Base-by-base conservation (phyloP, 805 yeast genomes). In the Saccharomyces paradoxus region DNA sequence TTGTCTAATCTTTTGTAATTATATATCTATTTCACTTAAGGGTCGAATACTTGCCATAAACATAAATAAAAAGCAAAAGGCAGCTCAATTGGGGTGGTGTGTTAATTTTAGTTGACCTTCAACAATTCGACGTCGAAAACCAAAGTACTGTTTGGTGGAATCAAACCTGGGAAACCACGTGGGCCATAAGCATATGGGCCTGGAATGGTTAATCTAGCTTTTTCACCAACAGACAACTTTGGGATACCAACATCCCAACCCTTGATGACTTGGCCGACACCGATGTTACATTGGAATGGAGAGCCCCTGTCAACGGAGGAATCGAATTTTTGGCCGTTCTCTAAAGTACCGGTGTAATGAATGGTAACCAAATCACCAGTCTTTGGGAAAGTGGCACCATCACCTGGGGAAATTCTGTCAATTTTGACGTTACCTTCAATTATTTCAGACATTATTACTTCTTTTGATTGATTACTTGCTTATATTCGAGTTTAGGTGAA, bases 201-300 rank as follows among this genome's bases (percentile, higher is more conserved):
- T 66, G 97, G 95, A 66, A 92, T 89, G 65, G 95, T 89, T 69
- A 92, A 79, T 70, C 86, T 81, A 51, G 97, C 96, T 79, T 86
- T 87, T 76, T 94, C 89, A 66, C 98, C 98, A 51, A 90, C 81
- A 53, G 96, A 86, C 71, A 92, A 79, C 74, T 90, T 83, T 54
- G 97, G 96, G 71, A 90, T 89, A 58, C 91, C 96, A 67, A 83
- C 87, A 69, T 91, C 97, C 97, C 97, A 92, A 62, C 97, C 98
- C 70, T 83, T 83, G 76, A 92, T 92, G 63, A 92, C 97, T 76
- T 87, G 96, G 61, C 97, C 97, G 62, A 88, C 96, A 73, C 98
- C 97, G 70, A 92, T 89, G 74, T 78, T 76, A 73, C 96, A 87
- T 73, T 89, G 92, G 84, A 92, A 92, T 62, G 98, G 97, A 73